phyloP scores from a whole-genome alignment of 2,329 filamentous ascomycete genomes.

The Curvularia lunata region DNA sequence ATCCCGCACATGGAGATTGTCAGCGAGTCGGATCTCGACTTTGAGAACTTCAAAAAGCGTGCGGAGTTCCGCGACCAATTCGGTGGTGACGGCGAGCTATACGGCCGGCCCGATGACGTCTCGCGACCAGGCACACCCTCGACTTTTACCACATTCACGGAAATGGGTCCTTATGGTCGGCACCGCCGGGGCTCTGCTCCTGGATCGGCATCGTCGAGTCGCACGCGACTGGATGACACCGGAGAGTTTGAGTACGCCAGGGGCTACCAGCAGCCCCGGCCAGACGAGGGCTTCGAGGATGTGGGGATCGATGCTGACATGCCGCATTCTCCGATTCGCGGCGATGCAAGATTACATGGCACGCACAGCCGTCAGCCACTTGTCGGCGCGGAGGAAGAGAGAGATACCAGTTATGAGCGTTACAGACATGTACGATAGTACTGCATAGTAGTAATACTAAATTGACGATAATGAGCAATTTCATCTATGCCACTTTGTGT shows the following conservation, averaged over 20 bases:
- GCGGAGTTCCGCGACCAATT: constrained; percentile 86
- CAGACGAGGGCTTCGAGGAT: constrained; percentile 24
- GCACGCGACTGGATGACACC: constrained; percentile 25
- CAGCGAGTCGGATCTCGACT: constrained; percentile 82
- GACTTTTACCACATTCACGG: constrained; percentile 38
- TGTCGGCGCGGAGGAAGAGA: constrained; percentile 14
- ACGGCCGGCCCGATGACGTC: constrained; percentile 65
- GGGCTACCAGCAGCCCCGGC: constrained; percentile 32
- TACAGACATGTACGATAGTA: constrained; percentile 16
- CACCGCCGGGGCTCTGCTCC: constrained; percentile 16
- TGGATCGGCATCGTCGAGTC: constrained; percentile 30
- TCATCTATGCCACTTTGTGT: background rate
- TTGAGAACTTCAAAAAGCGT: constrained; percentile 87
- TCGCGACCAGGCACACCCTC: constrained; percentile 39
- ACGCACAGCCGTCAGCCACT: constrained; percentile 27
- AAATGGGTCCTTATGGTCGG: constrained; percentile 23
- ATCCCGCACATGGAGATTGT: constrained; percentile 81
- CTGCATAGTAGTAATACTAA: background rate
- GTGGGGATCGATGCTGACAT: constrained; percentile 31
- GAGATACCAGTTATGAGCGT: constrained; percentile 26
- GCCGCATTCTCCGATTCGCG: constrained; percentile 30
- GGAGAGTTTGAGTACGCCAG: constrained; percentile 32
- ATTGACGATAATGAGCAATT: background rate
- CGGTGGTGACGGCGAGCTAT: constrained; percentile 69
- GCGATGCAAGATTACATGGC: constrained; percentile 27